Evolutionary conservation across 805 yeast species (phyloP).

Genomic region (Sporopachydermia lactativora): DNA sequence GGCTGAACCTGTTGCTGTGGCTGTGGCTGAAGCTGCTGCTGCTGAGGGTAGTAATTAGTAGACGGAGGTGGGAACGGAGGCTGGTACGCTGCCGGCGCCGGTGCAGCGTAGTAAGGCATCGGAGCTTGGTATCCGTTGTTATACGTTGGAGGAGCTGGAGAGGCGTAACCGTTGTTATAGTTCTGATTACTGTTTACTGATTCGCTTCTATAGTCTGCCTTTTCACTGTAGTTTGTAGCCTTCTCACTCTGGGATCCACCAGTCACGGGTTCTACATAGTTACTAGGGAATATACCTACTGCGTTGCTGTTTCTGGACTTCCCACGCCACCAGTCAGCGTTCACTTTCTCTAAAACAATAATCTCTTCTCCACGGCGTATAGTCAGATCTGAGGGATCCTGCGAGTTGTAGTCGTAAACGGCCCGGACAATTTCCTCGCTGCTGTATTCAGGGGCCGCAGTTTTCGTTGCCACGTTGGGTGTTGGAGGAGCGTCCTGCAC

Average conservation of each 20-base stretch:
- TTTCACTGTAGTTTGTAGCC: too few relatives aligned
- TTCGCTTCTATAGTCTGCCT: background rate
- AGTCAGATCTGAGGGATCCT: conserved; percentile 60
- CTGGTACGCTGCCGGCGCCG: conserved; percentile 6
- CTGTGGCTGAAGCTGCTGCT: conserved; percentile 9
- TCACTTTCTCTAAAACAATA: conserved; percentile 54
- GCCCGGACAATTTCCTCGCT: conserved; percentile 42
- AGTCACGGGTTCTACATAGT: conserved; percentile 46
- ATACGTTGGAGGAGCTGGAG: conserved; percentile 8
- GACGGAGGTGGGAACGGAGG: conserved; percentile 9
- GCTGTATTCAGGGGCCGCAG: conserved; percentile 8
- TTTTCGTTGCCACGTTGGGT: conserved; percentile 7
- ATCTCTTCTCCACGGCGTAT: conserved; percentile 56
- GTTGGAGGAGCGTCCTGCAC: conserved; percentile 8
- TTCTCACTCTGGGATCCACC: background rate
- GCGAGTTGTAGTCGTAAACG: conserved; percentile 58
- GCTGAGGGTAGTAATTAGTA: conserved; percentile 9
- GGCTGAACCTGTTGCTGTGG: background rate
- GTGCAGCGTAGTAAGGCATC: conserved; percentile 10
- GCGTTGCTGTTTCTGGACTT: conserved; percentile 29
- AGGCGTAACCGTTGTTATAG: conserved; percentile 6
- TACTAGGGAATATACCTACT: conserved; percentile 81
- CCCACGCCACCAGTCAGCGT: conserved; percentile 91
- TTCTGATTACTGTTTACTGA: conserved; percentile 6
- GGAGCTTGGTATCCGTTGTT: conserved; percentile 8